phyloP scores from a whole-genome alignment of 257 asterid genomes.

The Solanum raphanifolium region DNA sequence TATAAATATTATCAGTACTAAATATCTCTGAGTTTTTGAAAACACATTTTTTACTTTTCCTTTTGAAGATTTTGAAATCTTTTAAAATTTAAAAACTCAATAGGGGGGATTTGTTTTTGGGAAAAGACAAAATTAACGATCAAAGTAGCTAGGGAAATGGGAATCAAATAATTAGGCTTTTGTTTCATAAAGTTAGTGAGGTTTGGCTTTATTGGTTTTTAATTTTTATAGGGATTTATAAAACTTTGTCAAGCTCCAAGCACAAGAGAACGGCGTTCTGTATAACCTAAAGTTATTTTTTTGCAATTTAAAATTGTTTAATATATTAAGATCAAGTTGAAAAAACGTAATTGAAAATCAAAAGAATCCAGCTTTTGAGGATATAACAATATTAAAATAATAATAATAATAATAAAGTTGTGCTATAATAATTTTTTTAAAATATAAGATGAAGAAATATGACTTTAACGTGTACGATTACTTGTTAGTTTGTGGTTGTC shows the following conservation, averaged over 20 bases:
- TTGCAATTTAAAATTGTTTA: neutral
- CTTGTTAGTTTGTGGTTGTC: neutral
- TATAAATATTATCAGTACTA: neutral
- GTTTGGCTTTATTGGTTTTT: neutral
- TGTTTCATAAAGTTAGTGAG: neutral
- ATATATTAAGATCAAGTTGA: neutral
- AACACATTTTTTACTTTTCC: neutral
- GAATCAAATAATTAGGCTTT: neutral
- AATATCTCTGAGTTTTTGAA: neutral
- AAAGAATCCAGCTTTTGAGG: neutral
- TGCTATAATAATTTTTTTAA: neutral
- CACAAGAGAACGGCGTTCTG: neutral
- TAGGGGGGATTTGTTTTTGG: neutral
- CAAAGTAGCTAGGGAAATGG: neutral
- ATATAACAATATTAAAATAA: neutral
- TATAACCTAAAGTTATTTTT: neutral
- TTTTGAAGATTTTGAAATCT: neutral
- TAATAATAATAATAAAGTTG: neutral
- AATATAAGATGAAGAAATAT: neutral
- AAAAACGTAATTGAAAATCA: neutral
- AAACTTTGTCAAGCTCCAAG: neutral
- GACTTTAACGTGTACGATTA: neutral
- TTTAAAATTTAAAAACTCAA: neutral
- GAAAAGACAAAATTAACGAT: neutral
- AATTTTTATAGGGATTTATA: neutral